phyloP scores from a whole-genome alignment of 2,329 filamentous ascomycete species.

The Capronia americana region DNA sequence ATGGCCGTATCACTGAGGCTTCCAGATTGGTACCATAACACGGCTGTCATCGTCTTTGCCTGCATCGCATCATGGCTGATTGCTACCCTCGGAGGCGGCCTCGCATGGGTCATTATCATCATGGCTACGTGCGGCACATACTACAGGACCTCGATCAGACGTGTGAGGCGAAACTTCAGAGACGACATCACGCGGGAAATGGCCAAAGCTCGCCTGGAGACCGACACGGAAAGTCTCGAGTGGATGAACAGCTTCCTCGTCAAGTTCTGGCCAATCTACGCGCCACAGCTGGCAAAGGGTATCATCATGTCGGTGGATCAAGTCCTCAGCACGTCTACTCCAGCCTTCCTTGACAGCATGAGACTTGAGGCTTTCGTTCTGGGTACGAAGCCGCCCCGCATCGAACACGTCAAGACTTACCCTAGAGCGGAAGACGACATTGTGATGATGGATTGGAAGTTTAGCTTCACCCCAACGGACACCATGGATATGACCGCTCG shows the following conservation, averaged over 20 bases:
- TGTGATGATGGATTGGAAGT: slow-evolving; percentile 99
- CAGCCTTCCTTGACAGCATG: slow-evolving; percentile 89
- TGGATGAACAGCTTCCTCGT: slow-evolving; percentile 99
- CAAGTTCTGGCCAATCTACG: slow-evolving; percentile 99
- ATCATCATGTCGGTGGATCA: slow-evolving; percentile 95
- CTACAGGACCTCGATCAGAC: slow-evolving; percentile 92
- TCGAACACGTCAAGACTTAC: slow-evolving; percentile 98
- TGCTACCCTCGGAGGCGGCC: slow-evolving; percentile 84
- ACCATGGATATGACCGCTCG: slow-evolving; percentile 86
- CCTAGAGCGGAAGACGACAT: slow-evolving; percentile 94
- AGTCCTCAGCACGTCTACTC: slow-evolving; percentile 89
- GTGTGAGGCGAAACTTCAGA: slow-evolving; percentile 92
- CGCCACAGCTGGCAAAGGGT: slow-evolving; percentile 88
- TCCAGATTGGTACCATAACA: slow-evolving; percentile 96
- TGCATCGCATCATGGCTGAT: slow-evolving; percentile 90
- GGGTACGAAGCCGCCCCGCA: slow-evolving; percentile 89
- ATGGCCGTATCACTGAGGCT: slow-evolving; percentile 22
- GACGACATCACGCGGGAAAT: slow-evolving; percentile 92
- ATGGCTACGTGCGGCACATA: slow-evolving; percentile 94
- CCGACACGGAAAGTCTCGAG: slow-evolving; percentile 88
- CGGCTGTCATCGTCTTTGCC: slow-evolving; percentile 90
- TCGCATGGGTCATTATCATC: slow-evolving; percentile 91
- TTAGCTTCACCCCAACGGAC: slow-evolving; percentile 98
- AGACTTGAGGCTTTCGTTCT: slow-evolving; percentile 93
- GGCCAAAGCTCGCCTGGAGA: slow-evolving; percentile 84